Evolutionary conservation across 768 basidiomycete species (phyloP).

Genomic region (Tremella yokohamensis): DNA sequence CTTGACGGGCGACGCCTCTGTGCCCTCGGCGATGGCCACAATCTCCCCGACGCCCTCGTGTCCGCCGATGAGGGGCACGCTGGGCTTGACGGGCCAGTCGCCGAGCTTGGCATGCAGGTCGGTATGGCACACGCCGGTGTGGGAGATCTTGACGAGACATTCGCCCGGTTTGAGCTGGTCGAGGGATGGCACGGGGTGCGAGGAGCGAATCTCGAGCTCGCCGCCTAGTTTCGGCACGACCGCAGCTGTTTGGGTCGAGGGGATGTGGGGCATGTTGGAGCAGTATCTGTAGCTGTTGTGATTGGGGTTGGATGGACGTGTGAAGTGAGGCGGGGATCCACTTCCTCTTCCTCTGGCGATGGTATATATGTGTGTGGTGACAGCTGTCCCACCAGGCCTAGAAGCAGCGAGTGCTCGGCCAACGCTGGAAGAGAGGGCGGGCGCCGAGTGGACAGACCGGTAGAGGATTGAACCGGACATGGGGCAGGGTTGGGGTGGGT

Average conservation of each 20-base stretch:
- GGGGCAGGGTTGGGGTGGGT: too few species aligned
- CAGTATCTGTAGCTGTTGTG: not conserved
- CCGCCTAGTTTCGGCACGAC: constrained; percentile 19
- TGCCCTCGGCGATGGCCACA: constrained; percentile 72
- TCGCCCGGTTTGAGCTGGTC: constrained; percentile 42
- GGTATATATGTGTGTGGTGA: too few species aligned
- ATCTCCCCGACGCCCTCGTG: constrained; percentile 80
- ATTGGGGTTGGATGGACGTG: not conserved
- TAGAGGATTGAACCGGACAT: too few species aligned
- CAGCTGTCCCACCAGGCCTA: too few species aligned
- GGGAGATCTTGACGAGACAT: constrained; percentile 65
- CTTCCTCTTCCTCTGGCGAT: too few species aligned
- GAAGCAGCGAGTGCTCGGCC: too few species aligned
- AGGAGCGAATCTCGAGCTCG: constrained; percentile 15
- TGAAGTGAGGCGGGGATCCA: not conserved
- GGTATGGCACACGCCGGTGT: constrained; percentile 75
- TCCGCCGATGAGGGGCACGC: constrained; percentile 49
- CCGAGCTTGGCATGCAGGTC: constrained; percentile 70
- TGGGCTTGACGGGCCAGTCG: constrained; percentile 68
- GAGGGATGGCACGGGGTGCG: constrained; percentile 42
- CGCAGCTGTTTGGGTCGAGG: constrained; percentile 33
- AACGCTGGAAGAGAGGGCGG: too few species aligned
- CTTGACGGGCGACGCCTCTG: constrained; percentile 60
- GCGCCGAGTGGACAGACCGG: too few species aligned
- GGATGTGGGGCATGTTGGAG: constrained; percentile 19